Evolutionary conservation across 129 eudicot species (phyloP).

Genomic region (Logfia minima): DNA sequence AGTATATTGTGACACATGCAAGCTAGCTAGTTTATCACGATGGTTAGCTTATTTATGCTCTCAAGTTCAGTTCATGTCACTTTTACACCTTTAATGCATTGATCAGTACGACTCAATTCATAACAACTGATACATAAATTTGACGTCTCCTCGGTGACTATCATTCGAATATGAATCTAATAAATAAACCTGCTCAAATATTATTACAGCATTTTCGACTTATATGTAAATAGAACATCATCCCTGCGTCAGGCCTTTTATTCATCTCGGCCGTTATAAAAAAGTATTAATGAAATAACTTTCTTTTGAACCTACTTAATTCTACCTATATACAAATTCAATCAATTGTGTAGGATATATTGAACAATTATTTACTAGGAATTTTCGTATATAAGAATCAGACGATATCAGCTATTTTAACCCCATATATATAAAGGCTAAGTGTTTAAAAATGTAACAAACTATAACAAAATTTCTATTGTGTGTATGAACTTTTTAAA

Average conservation of each 20-base stretch:
- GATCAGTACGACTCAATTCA: constrained; percentile 13
- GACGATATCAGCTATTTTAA: too few relatives aligned
- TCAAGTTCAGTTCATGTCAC: constrained; percentile 31
- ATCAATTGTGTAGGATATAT: not conserved
- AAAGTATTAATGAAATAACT: not conserved
- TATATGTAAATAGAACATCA: not conserved
- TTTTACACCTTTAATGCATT: constrained; percentile 15
- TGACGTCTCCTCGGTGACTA: constrained; percentile 10
- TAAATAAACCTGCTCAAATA: not conserved
- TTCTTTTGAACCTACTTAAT: too few relatives aligned
- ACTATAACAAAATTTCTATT: too few relatives aligned
- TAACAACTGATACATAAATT: constrained; percentile 8
- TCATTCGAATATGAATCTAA: constrained; percentile 25
- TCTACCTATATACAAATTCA: too few relatives aligned
- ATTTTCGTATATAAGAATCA: too few relatives aligned
- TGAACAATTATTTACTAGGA: not conserved
- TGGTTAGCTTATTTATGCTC: constrained; percentile 10
- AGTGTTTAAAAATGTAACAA: too few relatives aligned
- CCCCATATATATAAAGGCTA: too few relatives aligned
- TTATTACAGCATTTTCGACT: constrained; percentile 5
- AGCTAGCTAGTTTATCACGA: constrained; percentile 32
- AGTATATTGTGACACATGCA: constrained; percentile 28
- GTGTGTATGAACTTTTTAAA: too few relatives aligned
- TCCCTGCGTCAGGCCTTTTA: not conserved
- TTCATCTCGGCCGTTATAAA: not conserved